Percentiles rank a stretch among this genome's conserved stretches.
These are phyloP conservation scores for Fragilariopsis cylindrus DNA, from an alignment of 108 stramenopile species.

Conservation along the genomic window DNA sequence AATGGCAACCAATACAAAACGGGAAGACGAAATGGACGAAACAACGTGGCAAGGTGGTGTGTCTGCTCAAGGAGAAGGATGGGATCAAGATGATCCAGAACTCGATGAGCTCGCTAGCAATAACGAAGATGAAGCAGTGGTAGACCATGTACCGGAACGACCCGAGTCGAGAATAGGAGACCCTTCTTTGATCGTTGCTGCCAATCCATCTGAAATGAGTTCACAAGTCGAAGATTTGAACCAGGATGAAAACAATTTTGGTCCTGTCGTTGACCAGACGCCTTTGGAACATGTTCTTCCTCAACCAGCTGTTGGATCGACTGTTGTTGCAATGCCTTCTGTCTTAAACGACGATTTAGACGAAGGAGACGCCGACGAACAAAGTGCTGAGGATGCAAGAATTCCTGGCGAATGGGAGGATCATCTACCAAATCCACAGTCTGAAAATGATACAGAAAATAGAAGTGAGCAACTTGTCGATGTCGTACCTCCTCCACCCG, in stretches of 20 bases:
- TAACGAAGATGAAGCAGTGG: slow-evolving; percentile 26
- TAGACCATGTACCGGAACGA: slow-evolving; percentile 49
- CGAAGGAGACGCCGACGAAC: slow-evolving; percentile 30
- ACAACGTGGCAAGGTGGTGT: slow-evolving; percentile 33
- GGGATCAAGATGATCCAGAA: slow-evolving; percentile 35
- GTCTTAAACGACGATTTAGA: slow-evolving; percentile 46
- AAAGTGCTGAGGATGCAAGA: slow-evolving; percentile 25
- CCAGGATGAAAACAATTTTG: slow-evolving; percentile 46
- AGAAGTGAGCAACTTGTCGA: slow-evolving; percentile 34
- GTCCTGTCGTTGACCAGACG: slow-evolving; percentile 49
- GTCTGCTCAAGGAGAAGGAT: slow-evolving; percentile 23
- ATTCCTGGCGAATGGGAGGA: slow-evolving; percentile 29
- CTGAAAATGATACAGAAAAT: slow-evolving; percentile 38
- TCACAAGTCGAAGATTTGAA: slow-evolving; percentile 49
- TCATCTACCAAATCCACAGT: slow-evolving; percentile 47
- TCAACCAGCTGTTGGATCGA: slow-evolving; percentile 41
- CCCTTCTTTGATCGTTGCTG: slow-evolving; percentile 47
- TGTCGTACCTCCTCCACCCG: slow-evolving; percentile 23
- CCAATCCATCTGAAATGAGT: slow-evolving; percentile 49
- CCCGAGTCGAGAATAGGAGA: slow-evolving; percentile 35
- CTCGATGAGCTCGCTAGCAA: slow-evolving; percentile 18
- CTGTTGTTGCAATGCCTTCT: slow-evolving; percentile 41
- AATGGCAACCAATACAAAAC: slow-evolving; percentile 18
- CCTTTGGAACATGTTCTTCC: slow-evolving; percentile 21
- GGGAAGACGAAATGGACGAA: slow-evolving; percentile 44